These are phyloP conservation scores for Brassica napus DNA, from an alignment of 345 rosid species.

Conservation along the genomic window Da-Ae NC_063434.1:18248001-18248500, in stretches of 20 bases:
- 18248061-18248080: not conserved
- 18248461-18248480: slow-evolving; percentile 34
- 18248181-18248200: not conserved
- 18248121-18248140: not conserved
- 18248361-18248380: not conserved
- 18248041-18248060: not conserved
- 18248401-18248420: not conserved
- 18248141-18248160: not conserved
- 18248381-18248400: not conserved
- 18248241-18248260: not conserved
- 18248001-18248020: not conserved
- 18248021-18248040: not conserved
- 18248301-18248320: not conserved
- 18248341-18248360: not conserved
- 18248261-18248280: not conserved
- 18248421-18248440: not conserved
- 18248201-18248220: not conserved
- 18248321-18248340: not conserved
- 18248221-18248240: not conserved
- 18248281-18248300: not conserved
- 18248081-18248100: not conserved
- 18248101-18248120: not conserved
- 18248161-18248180: not conserved
- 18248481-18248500: slow-evolving; percentile 42
- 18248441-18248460: not conserved